Conservation (phyloP, 306 rosid genomes). For the Ormosia emarginata region DNA sequence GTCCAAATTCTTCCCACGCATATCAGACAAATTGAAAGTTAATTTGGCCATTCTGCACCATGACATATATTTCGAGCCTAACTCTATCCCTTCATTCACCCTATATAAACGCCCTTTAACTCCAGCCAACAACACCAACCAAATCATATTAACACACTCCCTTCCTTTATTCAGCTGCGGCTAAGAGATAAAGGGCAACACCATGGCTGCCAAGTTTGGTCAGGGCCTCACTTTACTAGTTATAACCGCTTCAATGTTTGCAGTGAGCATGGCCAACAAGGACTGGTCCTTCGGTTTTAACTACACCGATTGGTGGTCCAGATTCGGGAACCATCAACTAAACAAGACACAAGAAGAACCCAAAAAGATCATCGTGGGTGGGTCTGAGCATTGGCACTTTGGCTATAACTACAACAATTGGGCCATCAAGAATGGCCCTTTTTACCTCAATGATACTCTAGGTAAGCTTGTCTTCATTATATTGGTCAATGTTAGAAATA, state of each 20-base stretch:
- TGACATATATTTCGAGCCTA: not conserved
- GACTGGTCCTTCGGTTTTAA: slow-evolving; percentile 41
- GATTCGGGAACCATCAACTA: slow-evolving; percentile 21
- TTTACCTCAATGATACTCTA: slow-evolving; percentile 56
- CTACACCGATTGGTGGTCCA: slow-evolving; percentile 33
- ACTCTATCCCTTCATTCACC: not conserved
- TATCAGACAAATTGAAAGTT: not conserved
- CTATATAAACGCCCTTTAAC: slow-evolving; percentile 21
- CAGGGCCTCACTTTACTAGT: not conserved
- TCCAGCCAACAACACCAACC: not conserved
- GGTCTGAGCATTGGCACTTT: slow-evolving; percentile 49
- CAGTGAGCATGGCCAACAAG: slow-evolving; percentile 35
- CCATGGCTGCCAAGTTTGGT: slow-evolving; percentile 28
- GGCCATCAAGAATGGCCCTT: slow-evolving; percentile 49
- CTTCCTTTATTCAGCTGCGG: not conserved
- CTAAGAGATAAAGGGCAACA: not conserved
- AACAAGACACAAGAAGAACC: slow-evolving; percentile 30
- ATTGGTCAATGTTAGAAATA: not conserved
- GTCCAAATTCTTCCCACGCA: slow-evolving; percentile 11
- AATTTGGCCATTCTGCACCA: slow-evolving; percentile 39
- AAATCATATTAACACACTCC: not conserved
- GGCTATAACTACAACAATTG: slow-evolving; percentile 53
- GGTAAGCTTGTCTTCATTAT: slow-evolving; percentile 23
- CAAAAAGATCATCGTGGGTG: slow-evolving; percentile 52
- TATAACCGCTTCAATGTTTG: slow-evolving; percentile 25